A percentile compares a stretch with the other conserved stretches of the same genome.
phyloP scores from a whole-genome alignment of 108 stramenopile species.

The Skeletonema potamos region DNA sequence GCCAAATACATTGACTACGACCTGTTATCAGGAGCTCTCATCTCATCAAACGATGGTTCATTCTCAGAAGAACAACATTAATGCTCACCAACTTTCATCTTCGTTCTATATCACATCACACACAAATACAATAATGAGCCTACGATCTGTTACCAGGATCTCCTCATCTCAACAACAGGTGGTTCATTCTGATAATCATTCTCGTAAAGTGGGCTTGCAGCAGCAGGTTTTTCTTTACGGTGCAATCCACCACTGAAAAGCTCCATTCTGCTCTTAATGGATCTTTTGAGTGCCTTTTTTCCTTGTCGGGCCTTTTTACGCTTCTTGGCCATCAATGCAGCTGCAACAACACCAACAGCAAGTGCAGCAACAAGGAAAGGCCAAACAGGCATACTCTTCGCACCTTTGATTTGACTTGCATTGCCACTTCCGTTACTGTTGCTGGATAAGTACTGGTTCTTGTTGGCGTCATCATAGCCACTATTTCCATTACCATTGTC shows the following conservation, averaged over 20 bases:
- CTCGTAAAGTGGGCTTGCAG: neutral
- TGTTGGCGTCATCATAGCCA: neutral
- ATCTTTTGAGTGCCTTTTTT: neutral
- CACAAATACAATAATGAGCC: too few relatives aligned
- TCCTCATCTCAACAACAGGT: too few relatives aligned
- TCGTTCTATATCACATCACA: too few relatives aligned
- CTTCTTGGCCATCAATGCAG: constrained; percentile 5
- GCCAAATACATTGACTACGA: too few relatives aligned
- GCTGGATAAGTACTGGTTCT: too few relatives aligned
- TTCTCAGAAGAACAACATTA: too few relatives aligned
- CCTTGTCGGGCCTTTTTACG: neutral
- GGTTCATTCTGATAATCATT: neutral
- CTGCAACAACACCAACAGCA: constrained; percentile 5
- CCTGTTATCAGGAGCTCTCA: too few relatives aligned
- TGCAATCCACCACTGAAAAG: neutral
- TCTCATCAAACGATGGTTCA: neutral
- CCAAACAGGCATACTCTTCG: neutral
- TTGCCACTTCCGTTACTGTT: neutral
- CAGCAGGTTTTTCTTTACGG: neutral
- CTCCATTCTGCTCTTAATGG: neutral
- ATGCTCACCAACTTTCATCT: too few relatives aligned
- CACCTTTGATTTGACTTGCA: neutral
- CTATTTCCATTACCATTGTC: neutral
- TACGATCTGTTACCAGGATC: too few relatives aligned
- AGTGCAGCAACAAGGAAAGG: constrained; percentile 14